Conservation (phyloP, 192 early-diverging fungal genomes). For the Gamsiella multidivaricata region DNA sequence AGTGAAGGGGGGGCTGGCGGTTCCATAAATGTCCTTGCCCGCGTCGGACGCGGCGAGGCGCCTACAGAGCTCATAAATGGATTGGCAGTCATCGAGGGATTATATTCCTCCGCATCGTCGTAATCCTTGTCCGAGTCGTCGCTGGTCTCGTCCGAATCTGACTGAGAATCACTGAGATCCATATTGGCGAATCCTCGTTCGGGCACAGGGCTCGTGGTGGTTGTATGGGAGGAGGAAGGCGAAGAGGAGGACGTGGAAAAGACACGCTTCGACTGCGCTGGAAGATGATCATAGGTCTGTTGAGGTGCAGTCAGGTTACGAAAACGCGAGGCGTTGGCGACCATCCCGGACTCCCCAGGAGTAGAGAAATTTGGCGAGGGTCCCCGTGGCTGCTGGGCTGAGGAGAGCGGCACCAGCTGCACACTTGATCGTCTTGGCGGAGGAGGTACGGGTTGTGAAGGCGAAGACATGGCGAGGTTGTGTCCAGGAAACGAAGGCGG, state of each 20-base stretch:
- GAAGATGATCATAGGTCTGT: conserved; percentile 34
- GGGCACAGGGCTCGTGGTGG: conserved; percentile 29
- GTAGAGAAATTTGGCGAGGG: conserved; percentile 34
- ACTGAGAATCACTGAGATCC: conserved; percentile 48
- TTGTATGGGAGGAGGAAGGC: conserved; percentile 3
- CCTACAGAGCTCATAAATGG: conserved; percentile 32
- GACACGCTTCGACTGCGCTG: conserved; percentile 43
- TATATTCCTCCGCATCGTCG: conserved; percentile 37
- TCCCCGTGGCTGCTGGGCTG: conserved; percentile 26
- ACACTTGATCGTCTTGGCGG: conserved; percentile 40
- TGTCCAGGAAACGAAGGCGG: conserved; percentile 30
- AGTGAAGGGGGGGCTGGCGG: conserved; percentile 25
- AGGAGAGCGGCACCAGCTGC: conserved; percentile 11
- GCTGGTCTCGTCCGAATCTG: conserved; percentile 49
- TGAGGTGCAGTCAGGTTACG: conserved; percentile 46
- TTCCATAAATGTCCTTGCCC: conserved; percentile 21
- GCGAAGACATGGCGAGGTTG: conserved; percentile 28
- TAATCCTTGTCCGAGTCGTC: conserved; percentile 53
- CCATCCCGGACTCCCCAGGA: conserved; percentile 40
- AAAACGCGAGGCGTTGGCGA: conserved; percentile 38
- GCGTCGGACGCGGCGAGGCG: conserved; percentile 12
- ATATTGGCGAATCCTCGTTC: conserved; percentile 43
- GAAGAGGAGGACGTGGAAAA: conserved; percentile 37
- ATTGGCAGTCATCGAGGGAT: conserved; percentile 11
- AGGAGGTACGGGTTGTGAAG: conserved; percentile 47